These are phyloP conservation scores for Rhipidocladum racemiflorum DNA, from an alignment of 176 grass and related monocot species.

Conservation along the genomic window DNA sequence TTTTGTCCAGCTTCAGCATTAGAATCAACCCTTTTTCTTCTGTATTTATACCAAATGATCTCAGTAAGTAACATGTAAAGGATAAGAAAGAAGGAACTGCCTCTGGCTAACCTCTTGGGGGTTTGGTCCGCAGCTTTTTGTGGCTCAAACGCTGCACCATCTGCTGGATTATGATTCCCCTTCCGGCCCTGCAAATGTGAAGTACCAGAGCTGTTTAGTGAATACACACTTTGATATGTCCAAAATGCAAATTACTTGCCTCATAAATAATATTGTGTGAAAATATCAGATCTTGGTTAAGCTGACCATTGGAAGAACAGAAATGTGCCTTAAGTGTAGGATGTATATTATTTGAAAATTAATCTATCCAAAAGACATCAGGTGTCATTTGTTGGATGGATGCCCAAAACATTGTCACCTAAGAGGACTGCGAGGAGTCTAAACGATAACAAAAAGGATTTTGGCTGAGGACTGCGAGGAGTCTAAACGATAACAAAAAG, in stretches of 20 bases:
- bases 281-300: neutral
- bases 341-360: too few species aligned
- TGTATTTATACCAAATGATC: slow-evolving; percentile 10
- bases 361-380: neutral
- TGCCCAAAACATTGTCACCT: too few species aligned
- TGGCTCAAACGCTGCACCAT: neutral
- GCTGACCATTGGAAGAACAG: too few species aligned
- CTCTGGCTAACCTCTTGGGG: slow-evolving; percentile 38
- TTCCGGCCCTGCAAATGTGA: slow-evolving; percentile 50
- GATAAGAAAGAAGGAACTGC: neutral
- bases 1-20: slow-evolving; percentile 22
- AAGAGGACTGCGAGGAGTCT: too few species aligned
- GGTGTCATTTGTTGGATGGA: too few species aligned
- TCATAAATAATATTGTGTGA: neutral
- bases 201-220: neutral
- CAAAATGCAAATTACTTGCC: neutral
- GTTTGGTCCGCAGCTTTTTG: slow-evolving; percentile 9
- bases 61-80: neutral
- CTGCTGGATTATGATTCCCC: slow-evolving; percentile 35
- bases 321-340: too few species aligned
- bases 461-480: too few species aligned
- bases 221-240: neutral
- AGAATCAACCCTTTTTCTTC: slow-evolving; percentile 36
- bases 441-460: too few species aligned
- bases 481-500: too few species aligned